A percentile compares a stretch with the other conserved stretches of the same genome.
Evolutionary conservation across 2,329 filamentous ascomycete genomes (phyloP).

Genomic region (Botrytis byssoidea): DNA sequence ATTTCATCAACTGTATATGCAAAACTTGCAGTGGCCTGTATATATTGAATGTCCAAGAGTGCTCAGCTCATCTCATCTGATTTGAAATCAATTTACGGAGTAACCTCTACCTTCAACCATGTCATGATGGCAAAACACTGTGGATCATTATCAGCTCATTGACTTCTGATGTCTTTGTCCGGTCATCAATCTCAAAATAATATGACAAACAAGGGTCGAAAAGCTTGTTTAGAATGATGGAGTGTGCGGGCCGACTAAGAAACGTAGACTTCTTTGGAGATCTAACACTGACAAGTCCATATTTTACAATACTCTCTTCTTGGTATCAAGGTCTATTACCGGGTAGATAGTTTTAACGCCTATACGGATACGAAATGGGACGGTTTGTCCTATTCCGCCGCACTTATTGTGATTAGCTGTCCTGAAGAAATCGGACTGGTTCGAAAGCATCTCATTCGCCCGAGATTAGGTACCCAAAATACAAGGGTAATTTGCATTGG

Average conservation of each 20-base stretch:
- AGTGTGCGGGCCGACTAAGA: conserved; percentile 12
- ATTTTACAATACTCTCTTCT: conserved; percentile 13
- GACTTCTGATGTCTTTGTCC: conserved; percentile 20
- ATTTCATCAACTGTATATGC: conserved; percentile 19
- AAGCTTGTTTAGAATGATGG: conserved; percentile 19
- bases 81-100: conserved; percentile 22
- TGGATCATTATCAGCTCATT: conserved; percentile 20
- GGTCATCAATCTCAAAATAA: conserved; percentile 19
- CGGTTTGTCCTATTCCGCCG: conserved; percentile 4
- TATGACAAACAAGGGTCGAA: conserved; percentile 19
- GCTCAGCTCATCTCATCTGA: conserved; percentile 16
- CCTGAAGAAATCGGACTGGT: conserved; percentile 12
- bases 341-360: conserved; percentile 3
- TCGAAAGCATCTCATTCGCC: conserved; percentile 17
- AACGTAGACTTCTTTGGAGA: background rate
- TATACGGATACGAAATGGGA: conserved; percentile 22
- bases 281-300: conserved; percentile 7
- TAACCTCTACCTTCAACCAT: conserved; percentile 17
- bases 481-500: conserved; percentile 15
- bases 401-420: conserved; percentile 14
- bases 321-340: conserved; percentile 15
- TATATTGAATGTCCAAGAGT: conserved; percentile 5
- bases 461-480: conserved; percentile 23
- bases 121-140: conserved; percentile 16
- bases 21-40: background rate